phyloP scores from a whole-genome alignment of 2,329 filamentous ascomycete species.

The Fragosphaeria purpurea region DNA sequence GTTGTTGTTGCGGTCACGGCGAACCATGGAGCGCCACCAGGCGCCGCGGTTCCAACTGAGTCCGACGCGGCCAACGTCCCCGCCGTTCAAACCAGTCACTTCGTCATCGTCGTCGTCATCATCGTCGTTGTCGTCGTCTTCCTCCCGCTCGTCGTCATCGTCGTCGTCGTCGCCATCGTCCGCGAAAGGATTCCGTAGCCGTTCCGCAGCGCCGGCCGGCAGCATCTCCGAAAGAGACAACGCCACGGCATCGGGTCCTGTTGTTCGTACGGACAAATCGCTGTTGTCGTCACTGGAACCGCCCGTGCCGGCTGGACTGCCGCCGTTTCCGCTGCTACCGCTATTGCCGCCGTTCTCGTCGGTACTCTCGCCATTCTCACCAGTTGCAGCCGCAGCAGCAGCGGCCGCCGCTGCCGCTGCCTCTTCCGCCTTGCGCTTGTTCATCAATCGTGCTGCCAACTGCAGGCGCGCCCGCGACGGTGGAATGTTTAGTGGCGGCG shows the following conservation, averaged over 20 bases:
- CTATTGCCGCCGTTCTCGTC: neutral
- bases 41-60: conserved; percentile 24
- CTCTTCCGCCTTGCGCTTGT: conserved; percentile 48
- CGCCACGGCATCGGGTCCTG: neutral
- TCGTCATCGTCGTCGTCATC: conserved; percentile 29
- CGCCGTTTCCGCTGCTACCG: neutral
- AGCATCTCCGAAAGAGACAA: conserved; percentile 7
- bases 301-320: neutral
- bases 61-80: conserved; percentile 16
- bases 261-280: conserved; percentile 1
- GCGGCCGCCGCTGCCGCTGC: conserved; percentile 33
- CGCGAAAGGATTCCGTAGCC: conserved; percentile 43
- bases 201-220: conserved; percentile 13
- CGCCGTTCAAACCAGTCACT: conserved; percentile 26
- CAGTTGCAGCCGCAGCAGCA: conserved; percentile 31
- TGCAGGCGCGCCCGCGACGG: conserved; percentile 80
- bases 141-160: conserved; percentile 24
- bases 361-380: conserved; percentile 21
- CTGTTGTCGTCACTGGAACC: neutral
- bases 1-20: conserved; percentile 8
- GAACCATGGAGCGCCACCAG: conserved; percentile 27
- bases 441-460: conserved; percentile 77
- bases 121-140: conserved; percentile 21
- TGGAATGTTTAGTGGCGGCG: conserved; percentile 66
- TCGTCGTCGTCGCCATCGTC: conserved; percentile 44